Conservation (phyloP, 2,329 filamentous ascomycete genomes). For the Fusarium brevicatenulatum region DNA sequence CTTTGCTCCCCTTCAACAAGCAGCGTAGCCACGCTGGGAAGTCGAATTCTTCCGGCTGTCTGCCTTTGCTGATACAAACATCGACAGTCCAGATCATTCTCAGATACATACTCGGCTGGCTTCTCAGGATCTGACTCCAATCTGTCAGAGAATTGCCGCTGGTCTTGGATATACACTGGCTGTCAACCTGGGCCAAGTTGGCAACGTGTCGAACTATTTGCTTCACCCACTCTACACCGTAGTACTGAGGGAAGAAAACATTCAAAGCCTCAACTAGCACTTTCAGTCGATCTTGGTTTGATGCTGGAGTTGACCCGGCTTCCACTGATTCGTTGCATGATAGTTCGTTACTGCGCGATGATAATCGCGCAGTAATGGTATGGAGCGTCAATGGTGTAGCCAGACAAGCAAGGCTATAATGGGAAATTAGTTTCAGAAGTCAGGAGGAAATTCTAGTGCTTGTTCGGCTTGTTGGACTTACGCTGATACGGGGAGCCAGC, state of each 20-base stretch:
- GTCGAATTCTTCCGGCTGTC: background rate
- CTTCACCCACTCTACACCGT: background rate
- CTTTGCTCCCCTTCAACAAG: background rate
- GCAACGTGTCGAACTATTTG: background rate
- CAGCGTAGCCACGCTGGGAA: background rate
- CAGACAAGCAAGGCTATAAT: background rate
- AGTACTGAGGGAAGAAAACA: background rate
- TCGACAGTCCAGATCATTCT: background rate
- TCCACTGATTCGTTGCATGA: background rate
- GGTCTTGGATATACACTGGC: background rate
- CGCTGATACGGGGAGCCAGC: background rate
- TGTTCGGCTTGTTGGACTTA: background rate
- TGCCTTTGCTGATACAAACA: background rate
- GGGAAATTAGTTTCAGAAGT: background rate
- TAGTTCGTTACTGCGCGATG: background rate
- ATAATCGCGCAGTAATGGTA: background rate
- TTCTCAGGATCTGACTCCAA: background rate
- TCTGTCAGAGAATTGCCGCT: background rate
- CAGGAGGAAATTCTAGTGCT: accelerated
- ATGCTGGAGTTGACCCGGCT: background rate
- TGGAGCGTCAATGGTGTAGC: background rate
- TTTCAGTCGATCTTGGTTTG: background rate
- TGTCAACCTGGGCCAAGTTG: background rate
- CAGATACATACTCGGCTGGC: background rate
- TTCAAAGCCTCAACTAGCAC: background rate